These are phyloP conservation scores for Ophiostoma pallidulum DNA, from an alignment of 2,329 filamentous ascomycete species.

Conservation along the genomic window DNA sequence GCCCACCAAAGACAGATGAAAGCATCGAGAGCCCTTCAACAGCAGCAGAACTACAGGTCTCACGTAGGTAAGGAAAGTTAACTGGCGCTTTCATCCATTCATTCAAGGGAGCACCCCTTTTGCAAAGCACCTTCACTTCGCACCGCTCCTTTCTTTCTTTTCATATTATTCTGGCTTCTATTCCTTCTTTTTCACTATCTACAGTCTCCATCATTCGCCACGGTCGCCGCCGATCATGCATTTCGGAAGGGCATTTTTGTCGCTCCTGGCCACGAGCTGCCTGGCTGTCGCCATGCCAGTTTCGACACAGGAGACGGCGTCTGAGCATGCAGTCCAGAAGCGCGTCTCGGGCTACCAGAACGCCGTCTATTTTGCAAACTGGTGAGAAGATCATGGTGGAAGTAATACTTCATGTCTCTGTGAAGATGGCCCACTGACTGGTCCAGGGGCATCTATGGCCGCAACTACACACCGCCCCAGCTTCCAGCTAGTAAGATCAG, in stretches of 20 bases:
- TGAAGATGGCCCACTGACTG: too few relatives aligned
- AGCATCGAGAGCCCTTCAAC: neutral
- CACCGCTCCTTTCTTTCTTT: neutral
- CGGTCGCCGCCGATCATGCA: too few relatives aligned
- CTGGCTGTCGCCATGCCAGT: neutral
- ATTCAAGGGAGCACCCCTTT: neutral
- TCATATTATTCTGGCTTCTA: neutral
- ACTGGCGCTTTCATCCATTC: conserved; percentile 8
- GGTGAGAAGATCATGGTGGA: conserved; percentile 32
- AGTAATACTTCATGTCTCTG: too few relatives aligned
- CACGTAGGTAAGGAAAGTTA: conserved; percentile 7
- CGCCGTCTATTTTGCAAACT: conserved; percentile 40
- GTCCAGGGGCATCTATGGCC: conserved; percentile 59
- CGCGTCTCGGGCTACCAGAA: conserved; percentile 30
- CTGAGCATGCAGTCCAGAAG: too few relatives aligned
- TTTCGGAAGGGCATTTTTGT: neutral
- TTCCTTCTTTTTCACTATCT: neutral
- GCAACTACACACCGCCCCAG: conserved; percentile 62
- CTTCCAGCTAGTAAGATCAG: conserved; percentile 62
- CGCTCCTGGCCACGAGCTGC: conserved; percentile 1
- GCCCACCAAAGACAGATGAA: too few relatives aligned
- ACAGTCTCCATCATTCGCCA: neutral
- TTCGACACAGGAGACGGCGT: neutral
- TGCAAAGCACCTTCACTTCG: neutral
- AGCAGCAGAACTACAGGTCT: neutral